Base-by-base conservation (phyloP, 2,329 filamentous ascomycete species). In the Aspergillus sp. region DNA sequence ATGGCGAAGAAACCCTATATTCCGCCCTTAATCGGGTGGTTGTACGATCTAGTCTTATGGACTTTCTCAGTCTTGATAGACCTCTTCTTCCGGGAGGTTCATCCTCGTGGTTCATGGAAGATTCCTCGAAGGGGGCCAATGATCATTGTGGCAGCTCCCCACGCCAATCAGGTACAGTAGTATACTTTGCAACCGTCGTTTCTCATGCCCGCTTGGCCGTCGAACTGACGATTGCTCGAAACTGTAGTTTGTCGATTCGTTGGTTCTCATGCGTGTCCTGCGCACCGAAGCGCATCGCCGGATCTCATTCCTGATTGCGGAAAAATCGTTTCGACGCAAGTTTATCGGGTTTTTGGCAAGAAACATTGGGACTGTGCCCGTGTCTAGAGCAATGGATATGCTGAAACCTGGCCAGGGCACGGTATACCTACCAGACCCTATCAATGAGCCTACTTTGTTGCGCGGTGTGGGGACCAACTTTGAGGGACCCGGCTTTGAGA, bases 61-160 rank as follows among this genome's bases (percentile, higher is more conserved):
- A 73, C 75, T 9, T 79, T 84, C 65, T 83, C 82, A 3, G 76
- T 98, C 66, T 84, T 98, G 56, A 89, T 96, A 67, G 95, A 99
- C 78, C 88, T 97, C 68, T 99, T 99, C 86, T 99, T 99, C 83
- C 90, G 95, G 69, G 95, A 99, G 79, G 92, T 99, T 17, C 93
- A 98, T 75, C 95, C 95, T 13, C 87, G 95, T 67, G 93, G 93
- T 68, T 92, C 93, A 65, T 99, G 95, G 93, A 94, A 93, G 78
- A 91, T 99, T 49, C 95, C 95, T 49, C 88, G 90, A 71, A 86
- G 87, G 65, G 95, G 93, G 0, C 93, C 95, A 1, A 87, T 99
- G 65, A 91, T 99, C 62, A 95, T 99, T 72, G 95, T 99, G 68
- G 95, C 93, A 49, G 95, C 94, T 58, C 95, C 95, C 68, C 95